Base-by-base conservation (phyloP, 371 early-diverging fungal genomes). In the Nematocida minor region DNA sequence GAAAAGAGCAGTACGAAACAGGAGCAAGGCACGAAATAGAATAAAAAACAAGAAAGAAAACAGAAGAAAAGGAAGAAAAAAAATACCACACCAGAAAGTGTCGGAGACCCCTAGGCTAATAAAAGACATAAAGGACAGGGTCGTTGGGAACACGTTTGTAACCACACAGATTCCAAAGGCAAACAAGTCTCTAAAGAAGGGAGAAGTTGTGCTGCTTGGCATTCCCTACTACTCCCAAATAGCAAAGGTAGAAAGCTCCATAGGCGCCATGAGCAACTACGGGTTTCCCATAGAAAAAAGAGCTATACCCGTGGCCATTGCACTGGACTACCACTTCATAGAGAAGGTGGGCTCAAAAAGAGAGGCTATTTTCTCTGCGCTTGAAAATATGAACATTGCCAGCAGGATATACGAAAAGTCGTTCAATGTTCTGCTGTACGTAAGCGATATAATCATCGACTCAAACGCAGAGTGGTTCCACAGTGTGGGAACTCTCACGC, bases 401-500 rank as follows among this genome's bases (percentile, higher is more conserved):
- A 74, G 77, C 64, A 40, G 48, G 0, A 74, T 74, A 42, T 74
- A 74, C 34, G 77, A 74, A 48, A 6, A 36, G 14, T 29, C 77
- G 4, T 74, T 74, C 49, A 74, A 74, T 32, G 54, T 64, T 16
- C 25, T 41, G 3, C 36, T 74, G 27, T 74, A 74, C 44, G 77
- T 74, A 20, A 74, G 44, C 32, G 64, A 74, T 36, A 49, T 74
- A 11, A 74, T 74, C 27, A 74, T 74, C n/a, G 77, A 74, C 66
- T 9, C 9, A 34, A 16, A 69, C 6, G 62, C 77, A 6, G 64
- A 64, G 49, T 74, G 77, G 77, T 74, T 25, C 77, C 6, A 64
- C 66, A 63, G 64, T 53, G 3, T 7, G 9, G 38, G 29, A 2
- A 42, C 79, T 46, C 66, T 74, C 11, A 2, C 36, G 11, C 2